A percentile compares a stretch with the other conserved stretches of the same genome.
phyloP scores from a whole-genome alignment of 2,329 filamentous ascomycete genomes.

The Ophiostoma tasmaniense region DNA sequence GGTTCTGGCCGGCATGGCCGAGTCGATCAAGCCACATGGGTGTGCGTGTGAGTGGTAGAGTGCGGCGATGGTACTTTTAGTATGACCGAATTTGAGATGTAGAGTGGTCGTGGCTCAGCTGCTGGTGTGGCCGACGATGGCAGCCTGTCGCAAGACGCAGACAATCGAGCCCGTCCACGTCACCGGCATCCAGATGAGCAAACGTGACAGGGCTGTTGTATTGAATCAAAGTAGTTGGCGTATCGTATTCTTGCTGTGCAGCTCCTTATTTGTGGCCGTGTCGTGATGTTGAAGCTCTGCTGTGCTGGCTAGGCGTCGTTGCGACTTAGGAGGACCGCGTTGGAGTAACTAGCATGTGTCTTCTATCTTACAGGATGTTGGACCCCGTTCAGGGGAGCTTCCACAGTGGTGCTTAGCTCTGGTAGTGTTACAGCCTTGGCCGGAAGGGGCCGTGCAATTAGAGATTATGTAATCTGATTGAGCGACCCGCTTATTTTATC shows the following conservation, averaged over 20 bases:
- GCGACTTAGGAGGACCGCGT: neutral
- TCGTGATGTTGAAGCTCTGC: neutral
- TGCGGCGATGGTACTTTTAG: neutral
- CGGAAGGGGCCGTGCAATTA: neutral
- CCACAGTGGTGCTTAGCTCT: neutral
- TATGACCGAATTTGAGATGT: neutral
- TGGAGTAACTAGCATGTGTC: slow-evolving; percentile 10
- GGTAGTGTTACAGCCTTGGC: neutral
- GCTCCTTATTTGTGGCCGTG: neutral
- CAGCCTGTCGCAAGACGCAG: neutral
- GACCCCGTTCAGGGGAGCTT: slow-evolving; percentile 10
- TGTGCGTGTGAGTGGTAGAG: neutral
- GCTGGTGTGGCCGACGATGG: neutral
- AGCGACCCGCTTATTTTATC: neutral
- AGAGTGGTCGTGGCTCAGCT: neutral
- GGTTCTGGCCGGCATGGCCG: slow-evolving; percentile 51
- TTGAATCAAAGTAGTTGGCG: no score
- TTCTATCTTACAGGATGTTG: neutral
- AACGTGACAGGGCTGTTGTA: neutral
- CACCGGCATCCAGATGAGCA: neutral
- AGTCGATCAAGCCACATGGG: slow-evolving; percentile 88
- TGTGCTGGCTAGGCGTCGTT: neutral
- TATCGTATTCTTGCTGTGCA: neutral
- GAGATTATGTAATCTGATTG: neutral
- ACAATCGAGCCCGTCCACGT: neutral